Evolutionary conservation across 2,329 filamentous ascomycete species (phyloP), one percentile per base, ranked within the genome.

Genomic region (Neofusicoccum cordaticola): DNA sequence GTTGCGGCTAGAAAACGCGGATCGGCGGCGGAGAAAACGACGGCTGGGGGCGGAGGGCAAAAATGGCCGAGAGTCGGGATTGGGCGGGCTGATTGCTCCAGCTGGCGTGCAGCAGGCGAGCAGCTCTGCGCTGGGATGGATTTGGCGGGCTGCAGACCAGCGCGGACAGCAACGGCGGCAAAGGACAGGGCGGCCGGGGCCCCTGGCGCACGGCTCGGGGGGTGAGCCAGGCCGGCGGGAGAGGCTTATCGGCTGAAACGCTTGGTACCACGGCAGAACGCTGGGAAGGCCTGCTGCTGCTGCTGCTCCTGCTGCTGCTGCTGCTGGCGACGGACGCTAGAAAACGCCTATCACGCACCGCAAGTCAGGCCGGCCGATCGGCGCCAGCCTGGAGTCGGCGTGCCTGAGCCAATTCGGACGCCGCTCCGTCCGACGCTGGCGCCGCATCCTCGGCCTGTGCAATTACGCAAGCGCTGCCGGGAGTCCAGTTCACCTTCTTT

Each of bases 181-280:
- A 48, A 48, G 45, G n/a, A 4, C 17, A 27, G 45, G 11, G 9
- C 8, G n/a, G 27, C 17, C 37, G 22, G 52, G 35, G n/a, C 41
- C 53, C 53, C 53, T 58, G 41, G 41, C 41, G 53, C 53, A 45
- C 53, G 13, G 53, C 13, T 58, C 41, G 53, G 53, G 53, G 53
- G 56, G 4, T 22, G 41, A 60, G 56, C 56, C 56, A 60, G 56
- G 56, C 41, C 13, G 41, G 56, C 56, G 56, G 42, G 56, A 60
- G 56, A 60, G 56, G 56, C 56, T 60, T 62, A 62, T 52, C 58
- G 57, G 56, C 41, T 48, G 56, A 60, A 60, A 60, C 56, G 56
- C 56, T 60, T 60, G 31, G 56, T 60, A 41, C 6, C 58, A 62
- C 58, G 17, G 47, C 58, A 52, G 47, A 12, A 7, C 31, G 53